Base-by-base conservation (phyloP, 2,329 filamentous ascomycete genomes). In the Madurella mycetomatis region DNA sequence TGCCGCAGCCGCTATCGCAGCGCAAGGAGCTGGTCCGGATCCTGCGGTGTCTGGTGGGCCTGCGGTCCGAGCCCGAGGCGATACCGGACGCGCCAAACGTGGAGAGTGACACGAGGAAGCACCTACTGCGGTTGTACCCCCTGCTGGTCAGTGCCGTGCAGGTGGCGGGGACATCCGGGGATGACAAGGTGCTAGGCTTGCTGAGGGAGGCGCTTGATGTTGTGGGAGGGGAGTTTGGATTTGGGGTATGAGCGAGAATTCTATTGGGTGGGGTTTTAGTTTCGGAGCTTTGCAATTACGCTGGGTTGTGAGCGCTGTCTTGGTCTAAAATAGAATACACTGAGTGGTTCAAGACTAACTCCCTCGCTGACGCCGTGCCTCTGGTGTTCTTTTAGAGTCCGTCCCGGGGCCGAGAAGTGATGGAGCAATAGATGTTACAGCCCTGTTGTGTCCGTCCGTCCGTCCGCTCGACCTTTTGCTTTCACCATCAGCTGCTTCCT, bases 1-100 rank as follows among this genome's bases (percentile, higher is more conserved):
- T 95, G 84, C 94, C 94, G 4, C 89, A 94, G 67, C 92, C 92
- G 0, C 76, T 90, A 5, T 86, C 84, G 9, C 89, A 96, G 65
- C 81, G 89, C 42, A 85, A 82, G 58, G 94, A 96, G 67, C 73
- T 99, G 11, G 67, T 88, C 4, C 87, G 88, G 64, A 78, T 92
- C 19, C 74, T 97, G 16, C 72, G 75, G 47, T 76, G 82, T 44
- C 74, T 96, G 34, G 81, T 88, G 1, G 76, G 77, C 16, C 73
- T 97, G 55, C 76, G 79, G 51, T 88, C 86, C 51, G 86, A 91
- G 60, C 81, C 84, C 0, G 79, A 80, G 4, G 86, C 88, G 0
- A 87, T 94, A 25, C 83, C 86, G 1, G 72, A 76, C 46, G 72
- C 74, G 25, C 68, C 74, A 9, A 75, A 75, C 9, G 75, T 78